A percentile compares a stretch with the other conserved stretches of the same genome.
Evolutionary conservation across 2,329 filamentous ascomycete genomes (phyloP).

Genomic region (Kalaharituber pfeilii): DNA sequence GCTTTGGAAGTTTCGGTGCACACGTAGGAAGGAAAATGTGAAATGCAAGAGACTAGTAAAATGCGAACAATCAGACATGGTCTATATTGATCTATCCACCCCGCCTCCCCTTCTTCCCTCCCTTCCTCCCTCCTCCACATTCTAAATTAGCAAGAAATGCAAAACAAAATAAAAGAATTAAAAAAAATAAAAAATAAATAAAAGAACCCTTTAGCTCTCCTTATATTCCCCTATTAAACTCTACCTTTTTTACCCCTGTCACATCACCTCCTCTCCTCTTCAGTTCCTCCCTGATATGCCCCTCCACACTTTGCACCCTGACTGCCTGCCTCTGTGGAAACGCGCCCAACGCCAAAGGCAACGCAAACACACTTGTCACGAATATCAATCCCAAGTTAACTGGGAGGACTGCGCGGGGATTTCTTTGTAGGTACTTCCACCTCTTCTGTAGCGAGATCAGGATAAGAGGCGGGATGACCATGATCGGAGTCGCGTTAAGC

Average conservation of each 20-base stretch:
- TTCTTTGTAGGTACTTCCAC: constrained; percentile 49
- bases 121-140: no score
- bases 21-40: no score
- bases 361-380: constrained; percentile 66
- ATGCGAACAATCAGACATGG: no score
- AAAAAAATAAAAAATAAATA: no score
- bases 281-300: constrained; percentile 46
- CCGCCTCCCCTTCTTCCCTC: no score
- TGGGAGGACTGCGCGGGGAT: constrained; percentile 60
- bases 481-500: constrained; percentile 87
- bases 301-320: constrained; percentile 54
- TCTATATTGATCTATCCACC: no score
- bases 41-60: no score
- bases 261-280: constrained; percentile 55
- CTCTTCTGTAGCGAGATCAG: constrained; percentile 68
- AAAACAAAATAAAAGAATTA: no score
- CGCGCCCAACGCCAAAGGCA: constrained; percentile 75
- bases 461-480: constrained; percentile 81
- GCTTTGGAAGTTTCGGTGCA: no score
- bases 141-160: no score
- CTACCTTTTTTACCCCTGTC: constrained; percentile 50
- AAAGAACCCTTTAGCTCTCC: neutral
- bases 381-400: constrained; percentile 75
- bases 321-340: constrained; percentile 87
- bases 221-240: constrained; percentile 92